Conservation (phyloP, 148 eudicot species). For the Rhododendron kiyosumense region DNA sequence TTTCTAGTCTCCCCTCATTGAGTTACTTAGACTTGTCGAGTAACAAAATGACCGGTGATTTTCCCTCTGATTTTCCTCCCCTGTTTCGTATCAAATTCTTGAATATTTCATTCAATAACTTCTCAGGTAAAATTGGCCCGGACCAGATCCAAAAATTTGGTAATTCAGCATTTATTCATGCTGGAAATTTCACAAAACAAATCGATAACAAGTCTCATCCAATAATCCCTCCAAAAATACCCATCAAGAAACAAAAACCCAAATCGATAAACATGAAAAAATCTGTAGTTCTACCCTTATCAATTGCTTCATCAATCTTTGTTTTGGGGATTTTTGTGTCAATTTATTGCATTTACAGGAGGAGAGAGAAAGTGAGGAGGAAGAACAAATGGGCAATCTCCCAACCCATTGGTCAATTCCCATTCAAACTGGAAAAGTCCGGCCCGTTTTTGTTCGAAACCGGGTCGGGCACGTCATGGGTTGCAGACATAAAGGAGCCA, state of each 20-base stretch:
- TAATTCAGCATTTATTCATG: slow-evolving; percentile 46
- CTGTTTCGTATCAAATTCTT: slow-evolving; percentile 41
- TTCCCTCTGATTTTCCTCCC: slow-evolving; percentile 67
- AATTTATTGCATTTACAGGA: slow-evolving; percentile 25
- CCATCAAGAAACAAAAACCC: slow-evolving; percentile 18
- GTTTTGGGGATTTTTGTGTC: slow-evolving; percentile 15
- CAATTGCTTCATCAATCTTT: slow-evolving; percentile 31
- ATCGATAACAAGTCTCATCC: slow-evolving; percentile 17
- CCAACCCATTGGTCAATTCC: slow-evolving; percentile 45
- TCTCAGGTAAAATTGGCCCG: slow-evolving; percentile 33
- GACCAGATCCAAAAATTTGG: slow-evolving; percentile 37
- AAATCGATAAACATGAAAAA: slow-evolving; percentile 33
- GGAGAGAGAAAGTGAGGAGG: slow-evolving; percentile 22
- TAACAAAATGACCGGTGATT: slow-evolving; percentile 49
- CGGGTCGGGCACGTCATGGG: slow-evolving; percentile 81
- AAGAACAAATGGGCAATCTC: slow-evolving; percentile 77
- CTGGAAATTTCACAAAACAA: slow-evolving; percentile 40
- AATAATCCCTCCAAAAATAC: slow-evolving; percentile 19
- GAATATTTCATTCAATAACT: slow-evolving; percentile 72
- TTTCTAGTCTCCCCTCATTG: slow-evolving; percentile 34
- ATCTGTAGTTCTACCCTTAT: slow-evolving; percentile 22
- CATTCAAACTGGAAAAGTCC: slow-evolving; percentile 60
- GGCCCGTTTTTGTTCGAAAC: slow-evolving; percentile 91
- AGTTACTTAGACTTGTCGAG: slow-evolving; percentile 54
- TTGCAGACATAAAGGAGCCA: slow-evolving; percentile 62